Conservation (phyloP, 129 eudicot genomes). For the Pittosporum tobira region DNA sequence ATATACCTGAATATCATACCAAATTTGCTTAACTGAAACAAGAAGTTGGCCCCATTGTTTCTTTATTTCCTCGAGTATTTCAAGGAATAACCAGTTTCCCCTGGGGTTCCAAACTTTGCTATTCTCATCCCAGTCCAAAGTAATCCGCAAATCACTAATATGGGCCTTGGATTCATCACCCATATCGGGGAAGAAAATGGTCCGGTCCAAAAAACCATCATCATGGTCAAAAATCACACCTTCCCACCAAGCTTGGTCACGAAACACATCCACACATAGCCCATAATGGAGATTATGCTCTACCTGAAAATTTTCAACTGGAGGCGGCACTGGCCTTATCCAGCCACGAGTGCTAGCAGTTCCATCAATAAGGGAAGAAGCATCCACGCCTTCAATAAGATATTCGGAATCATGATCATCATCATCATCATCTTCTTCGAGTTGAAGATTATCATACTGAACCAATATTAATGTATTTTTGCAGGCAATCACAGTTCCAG, state of each 20-base stretch:
- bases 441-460: conserved; percentile 38
- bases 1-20: conserved; percentile 66
- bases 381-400: conserved; percentile 36
- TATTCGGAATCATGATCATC: conserved; percentile 25
- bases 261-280: conserved; percentile 58
- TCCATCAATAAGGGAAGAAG: conserved; percentile 37
- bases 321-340: conserved; percentile 63
- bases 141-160: conserved; percentile 31
- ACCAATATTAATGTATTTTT: conserved; percentile 27
- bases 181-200: conserved; percentile 68
- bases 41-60: conserved; percentile 29
- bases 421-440: no score
- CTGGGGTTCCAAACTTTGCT: conserved; percentile 53
- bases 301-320: background rate
- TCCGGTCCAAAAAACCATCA: conserved; percentile 33
- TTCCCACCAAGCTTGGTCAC: conserved; percentile 93
- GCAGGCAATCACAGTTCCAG: conserved; percentile 35
- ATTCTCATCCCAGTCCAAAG: conserved; percentile 67
- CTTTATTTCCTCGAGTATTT: conserved; percentile 42
- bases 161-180: conserved; percentile 46
- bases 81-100: conserved; percentile 61
- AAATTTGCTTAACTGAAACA: conserved; percentile 63
- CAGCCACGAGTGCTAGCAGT: conserved; percentile 27
- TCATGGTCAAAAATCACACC: conserved; percentile 74
- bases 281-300: conserved; percentile 37